phyloP scores from a whole-genome alignment of 2,329 filamentous ascomycete genomes.

The Geoglossum cookeanum region DNA sequence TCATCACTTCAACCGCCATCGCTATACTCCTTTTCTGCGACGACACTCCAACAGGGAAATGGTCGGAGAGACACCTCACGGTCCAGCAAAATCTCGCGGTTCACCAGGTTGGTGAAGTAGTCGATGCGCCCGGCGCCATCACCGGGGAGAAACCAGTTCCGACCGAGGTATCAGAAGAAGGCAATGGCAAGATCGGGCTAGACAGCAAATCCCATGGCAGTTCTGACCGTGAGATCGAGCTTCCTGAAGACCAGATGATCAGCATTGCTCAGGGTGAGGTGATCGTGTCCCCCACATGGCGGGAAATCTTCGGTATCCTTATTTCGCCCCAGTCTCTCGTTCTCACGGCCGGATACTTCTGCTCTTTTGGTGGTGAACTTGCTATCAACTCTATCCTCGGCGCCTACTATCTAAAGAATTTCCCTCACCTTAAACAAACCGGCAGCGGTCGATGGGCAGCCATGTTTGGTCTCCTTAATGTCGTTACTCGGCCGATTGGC shows the following conservation, averaged over 20 bases:
- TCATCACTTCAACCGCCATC: conserved; percentile 48
- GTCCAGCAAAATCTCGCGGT: conserved; percentile 33
- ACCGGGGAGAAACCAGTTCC: neutral
- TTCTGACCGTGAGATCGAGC: conserved; percentile 25
- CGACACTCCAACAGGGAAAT: conserved; percentile 67
- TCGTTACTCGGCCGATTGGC: conserved; percentile 28
- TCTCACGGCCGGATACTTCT: conserved; percentile 35
- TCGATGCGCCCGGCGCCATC: conserved; percentile 14
- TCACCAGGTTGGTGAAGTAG: conserved; percentile 28
- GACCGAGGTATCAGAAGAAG: neutral
- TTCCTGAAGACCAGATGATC: conserved; percentile 30
- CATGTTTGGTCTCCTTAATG: conserved; percentile 34
- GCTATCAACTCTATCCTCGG: conserved; percentile 42
- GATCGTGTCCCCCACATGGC: conserved; percentile 39
- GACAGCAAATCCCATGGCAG: conserved; percentile 1
- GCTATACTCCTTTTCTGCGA: conserved; percentile 54
- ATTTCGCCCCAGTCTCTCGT: conserved; percentile 39
- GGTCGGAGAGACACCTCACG: conserved; percentile 49
- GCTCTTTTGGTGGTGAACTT: conserved; percentile 40
- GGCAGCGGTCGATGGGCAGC: conserved; percentile 34
- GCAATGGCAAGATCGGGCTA: neutral
- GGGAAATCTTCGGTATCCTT: conserved; percentile 40
- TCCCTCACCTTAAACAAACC: conserved; percentile 34
- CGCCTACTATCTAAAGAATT: conserved; percentile 37
- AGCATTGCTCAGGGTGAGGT: conserved; percentile 37